Evolutionary conservation across 805 yeast species (phyloP).

Genomic region (Monosporozyma yasuniensis): DNA sequence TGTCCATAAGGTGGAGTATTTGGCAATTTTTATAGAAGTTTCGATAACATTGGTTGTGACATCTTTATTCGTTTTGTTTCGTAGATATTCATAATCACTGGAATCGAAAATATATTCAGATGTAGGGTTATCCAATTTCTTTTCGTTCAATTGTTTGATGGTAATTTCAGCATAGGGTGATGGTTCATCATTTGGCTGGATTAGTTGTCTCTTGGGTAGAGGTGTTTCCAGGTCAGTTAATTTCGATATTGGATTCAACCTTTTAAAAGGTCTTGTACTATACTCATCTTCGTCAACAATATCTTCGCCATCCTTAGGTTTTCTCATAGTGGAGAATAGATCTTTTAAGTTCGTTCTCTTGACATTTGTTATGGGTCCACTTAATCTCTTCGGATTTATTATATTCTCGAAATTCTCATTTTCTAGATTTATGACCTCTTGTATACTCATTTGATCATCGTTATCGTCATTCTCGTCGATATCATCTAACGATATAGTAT

Average conservation of each 20-base stretch:
- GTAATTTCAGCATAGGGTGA: neutral
- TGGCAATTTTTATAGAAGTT: neutral
- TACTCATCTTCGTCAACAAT: neutral
- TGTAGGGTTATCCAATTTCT: neutral
- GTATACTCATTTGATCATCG: neutral
- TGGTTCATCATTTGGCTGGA: constrained; percentile 8
- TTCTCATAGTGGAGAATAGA: constrained; percentile 14
- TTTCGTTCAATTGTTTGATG: neutral
- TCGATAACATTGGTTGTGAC: neutral
- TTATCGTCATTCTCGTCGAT: constrained; percentile 10
- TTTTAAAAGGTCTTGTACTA: constrained; percentile 6
- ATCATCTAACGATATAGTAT: constrained; percentile 9
- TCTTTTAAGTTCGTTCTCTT: constrained; percentile 21
- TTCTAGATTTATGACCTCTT: constrained; percentile 1
- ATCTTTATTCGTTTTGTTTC: neutral
- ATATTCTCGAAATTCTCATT: constrained; percentile 4
- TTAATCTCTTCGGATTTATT: constrained; percentile 6
- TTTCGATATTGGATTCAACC: constrained; percentile 14
- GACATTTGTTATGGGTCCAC: constrained; percentile 9
- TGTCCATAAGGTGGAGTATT: constrained; percentile 20
- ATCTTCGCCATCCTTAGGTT: neutral
- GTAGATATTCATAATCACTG: constrained; percentile 13
- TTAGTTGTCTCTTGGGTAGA: constrained; percentile 12
- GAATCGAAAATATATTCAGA: constrained; percentile 5
- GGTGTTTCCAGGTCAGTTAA: constrained; percentile 14